phyloP scores from a whole-genome alignment of 1,284 basidiomycete species.

The Ustilago lituana region DNA sequence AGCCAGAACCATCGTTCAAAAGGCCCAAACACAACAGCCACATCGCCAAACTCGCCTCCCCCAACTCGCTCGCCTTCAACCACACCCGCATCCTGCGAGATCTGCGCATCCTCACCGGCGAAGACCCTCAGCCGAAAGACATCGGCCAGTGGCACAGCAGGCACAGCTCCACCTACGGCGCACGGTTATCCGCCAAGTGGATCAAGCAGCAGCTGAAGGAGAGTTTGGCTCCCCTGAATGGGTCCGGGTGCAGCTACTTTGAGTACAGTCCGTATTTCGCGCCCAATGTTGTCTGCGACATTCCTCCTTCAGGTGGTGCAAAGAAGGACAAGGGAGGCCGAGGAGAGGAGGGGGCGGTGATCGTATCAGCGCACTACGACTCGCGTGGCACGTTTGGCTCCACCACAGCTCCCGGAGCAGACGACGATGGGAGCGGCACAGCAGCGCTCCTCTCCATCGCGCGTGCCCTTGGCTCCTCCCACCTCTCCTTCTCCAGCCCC shows the following conservation, averaged over 20 bases:
- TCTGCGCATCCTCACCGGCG: constrained; percentile 45
- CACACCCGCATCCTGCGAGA: constrained; percentile 23
- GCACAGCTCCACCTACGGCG: constrained; percentile 50
- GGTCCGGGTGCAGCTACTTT: constrained; percentile 24
- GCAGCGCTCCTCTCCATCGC: constrained; percentile 62
- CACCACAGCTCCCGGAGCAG: constrained; percentile 60
- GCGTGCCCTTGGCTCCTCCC: constrained; percentile 36
- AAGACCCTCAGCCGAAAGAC: constrained; percentile 22
- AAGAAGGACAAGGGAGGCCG: not conserved
- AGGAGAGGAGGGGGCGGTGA: constrained; percentile 44
- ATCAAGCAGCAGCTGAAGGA: constrained; percentile 32
- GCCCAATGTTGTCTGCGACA: constrained; percentile 53
- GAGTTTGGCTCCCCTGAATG: constrained; percentile 19
- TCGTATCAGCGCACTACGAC: constrained; percentile 65
- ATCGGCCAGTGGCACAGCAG: constrained; percentile 33
- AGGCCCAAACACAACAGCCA: constrained; percentile 34
- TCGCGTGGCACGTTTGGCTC: constrained; percentile 59
- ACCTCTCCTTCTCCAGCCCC: constrained; percentile 37
- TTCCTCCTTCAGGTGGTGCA: not conserved
- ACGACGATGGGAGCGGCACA: constrained; percentile 57
- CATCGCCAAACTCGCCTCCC: constrained; percentile 30
- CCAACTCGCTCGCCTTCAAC: constrained; percentile 16
- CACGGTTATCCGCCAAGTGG: constrained; percentile 39
- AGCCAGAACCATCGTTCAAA: constrained; percentile 25
- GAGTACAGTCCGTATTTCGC: constrained; percentile 43